A percentile compares a stretch with the other conserved stretches of the same genome.
These are phyloP conservation scores for Citrullus amarus DNA, from an alignment of 306 rosid species.

Conservation along the genomic window DNA sequence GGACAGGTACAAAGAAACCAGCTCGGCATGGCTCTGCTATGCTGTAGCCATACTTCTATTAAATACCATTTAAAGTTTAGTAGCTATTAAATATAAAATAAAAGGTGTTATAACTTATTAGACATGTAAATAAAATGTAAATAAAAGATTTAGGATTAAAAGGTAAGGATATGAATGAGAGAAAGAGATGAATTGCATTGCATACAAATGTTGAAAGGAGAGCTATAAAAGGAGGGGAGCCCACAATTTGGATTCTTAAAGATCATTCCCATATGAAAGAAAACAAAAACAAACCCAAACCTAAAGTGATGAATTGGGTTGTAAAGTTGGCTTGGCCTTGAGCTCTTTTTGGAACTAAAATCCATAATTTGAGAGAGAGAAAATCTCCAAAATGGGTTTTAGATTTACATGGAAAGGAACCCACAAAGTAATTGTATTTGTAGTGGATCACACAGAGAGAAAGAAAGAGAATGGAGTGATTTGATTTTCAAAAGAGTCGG, in stretches of 20 bases:
- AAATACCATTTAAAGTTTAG: no score
- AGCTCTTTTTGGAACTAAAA: constrained; percentile 5
- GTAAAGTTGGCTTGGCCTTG: constrained; percentile 8
- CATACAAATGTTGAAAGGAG: neutral
- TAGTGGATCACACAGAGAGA: neutral
- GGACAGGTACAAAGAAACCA: no score
- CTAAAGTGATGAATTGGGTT: constrained; percentile 21
- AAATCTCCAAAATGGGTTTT: neutral
- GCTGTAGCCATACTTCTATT: no score
- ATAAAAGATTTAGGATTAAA: no score
- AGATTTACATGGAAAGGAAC: constrained; percentile 6
- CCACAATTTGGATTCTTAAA: neutral
- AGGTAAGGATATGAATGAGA: no score
- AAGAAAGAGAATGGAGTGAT: neutral
- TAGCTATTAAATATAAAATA: no score
- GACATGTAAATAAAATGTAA: no score
- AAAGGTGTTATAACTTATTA: no score
- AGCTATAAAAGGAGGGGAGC: neutral
- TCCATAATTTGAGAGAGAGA: neutral
- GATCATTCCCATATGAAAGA: neutral
- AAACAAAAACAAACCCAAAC: constrained; percentile 4
- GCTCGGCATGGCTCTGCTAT: no score
- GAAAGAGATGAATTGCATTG: neutral
- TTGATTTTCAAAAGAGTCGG: constrained; percentile 29
- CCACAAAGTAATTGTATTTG: neutral